Conservation (phyloP, 1,139 yeast species). For the Hanseniaspora sp. region DNA sequence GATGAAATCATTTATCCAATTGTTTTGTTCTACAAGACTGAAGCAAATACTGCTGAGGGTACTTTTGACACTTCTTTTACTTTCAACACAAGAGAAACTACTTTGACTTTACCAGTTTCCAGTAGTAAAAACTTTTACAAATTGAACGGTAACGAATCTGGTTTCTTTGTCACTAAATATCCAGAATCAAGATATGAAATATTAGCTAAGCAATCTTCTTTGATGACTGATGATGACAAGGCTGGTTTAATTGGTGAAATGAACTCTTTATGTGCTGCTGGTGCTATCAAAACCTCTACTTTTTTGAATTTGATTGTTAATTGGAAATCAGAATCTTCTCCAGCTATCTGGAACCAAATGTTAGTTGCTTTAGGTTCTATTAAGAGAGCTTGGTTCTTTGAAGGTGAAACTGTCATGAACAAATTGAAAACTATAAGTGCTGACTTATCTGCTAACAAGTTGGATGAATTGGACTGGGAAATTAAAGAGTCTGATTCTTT, state of each 20-base stretch:
- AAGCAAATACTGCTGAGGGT: conserved; percentile 29
- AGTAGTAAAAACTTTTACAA: conserved; percentile 48
- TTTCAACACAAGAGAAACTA: conserved; percentile 45
- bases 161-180: conserved; percentile 73
- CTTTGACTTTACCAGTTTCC: conserved; percentile 35
- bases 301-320: conserved; percentile 52
- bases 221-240: conserved; percentile 70
- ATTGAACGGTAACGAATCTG: conserved; percentile 71
- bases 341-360: conserved; percentile 73
- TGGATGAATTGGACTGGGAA: conserved; percentile 57
- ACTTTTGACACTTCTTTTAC: conserved; percentile 57
- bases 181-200: conserved; percentile 62
- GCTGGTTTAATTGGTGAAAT: conserved; percentile 81
- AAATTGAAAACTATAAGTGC: conserved; percentile 51
- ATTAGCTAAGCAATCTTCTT: conserved; percentile 64
- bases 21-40: conserved; percentile 63
- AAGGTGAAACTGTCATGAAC: conserved; percentile 43
- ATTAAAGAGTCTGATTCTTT: conserved; percentile 54
- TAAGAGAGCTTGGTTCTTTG: conserved; percentile 60
- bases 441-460: conserved; percentile 49
- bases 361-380: conserved; percentile 44
- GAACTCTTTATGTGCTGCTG: conserved; percentile 59
- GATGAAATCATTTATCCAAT: conserved; percentile 70
- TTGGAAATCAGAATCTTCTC: conserved; percentile 59
- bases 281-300: conserved; percentile 56